Base-by-base conservation (phyloP, 75 land plant genomes). In the Azolla pinnata region DNA sequence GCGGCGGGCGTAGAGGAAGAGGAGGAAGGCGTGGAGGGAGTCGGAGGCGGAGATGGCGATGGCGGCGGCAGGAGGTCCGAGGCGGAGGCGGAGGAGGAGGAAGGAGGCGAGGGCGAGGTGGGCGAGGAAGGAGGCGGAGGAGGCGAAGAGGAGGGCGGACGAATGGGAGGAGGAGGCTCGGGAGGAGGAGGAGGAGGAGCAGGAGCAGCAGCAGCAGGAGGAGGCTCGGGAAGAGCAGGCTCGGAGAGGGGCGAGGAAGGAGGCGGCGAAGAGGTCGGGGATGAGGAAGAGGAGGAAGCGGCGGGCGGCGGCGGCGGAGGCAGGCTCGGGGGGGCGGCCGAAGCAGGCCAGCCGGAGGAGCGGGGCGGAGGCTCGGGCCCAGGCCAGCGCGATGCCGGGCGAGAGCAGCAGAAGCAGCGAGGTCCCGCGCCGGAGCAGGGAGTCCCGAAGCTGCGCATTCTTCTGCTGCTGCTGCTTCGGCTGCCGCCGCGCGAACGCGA, bases 391-490 rank as follows among this genome's bases (percentile, higher is more conserved):
- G 2, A 85, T 74, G 29, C 87, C 90, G 0, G 86, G 18, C 0
- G 79, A 52, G 0, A 74, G 65, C 1, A 63, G 44, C 1, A 89
- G 77, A 2, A 89, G 70, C 5, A 89, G 18, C 23, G 71, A n/a
- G 19, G 65, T 56, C 0, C 82, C 68, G 75, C 82, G 74, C 45
- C 75, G 46, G 17, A 89, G 81, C 0, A 89, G 71, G 56, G 80
- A 81, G 30, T 69, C 66, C 31, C 62, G 60, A 57, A 81, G 78
- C 28, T 69, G 49, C 18, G 96, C 90, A 0, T 90, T 90, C 40
- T 40, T 73, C 27, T 90, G 90, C 59, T 86, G 96, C n/a, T n/a
- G 78, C 28, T 69, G 49, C 18, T 90, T 86, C 0, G 90, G 90
- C 40, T 40, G 73, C 27, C 90, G 90, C 59, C 83, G 96, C 35